These are phyloP conservation scores for Lanmaoa rubissima DNA, from an alignment of 768 basidiomycete species.

Conservation along the genomic window DNA sequence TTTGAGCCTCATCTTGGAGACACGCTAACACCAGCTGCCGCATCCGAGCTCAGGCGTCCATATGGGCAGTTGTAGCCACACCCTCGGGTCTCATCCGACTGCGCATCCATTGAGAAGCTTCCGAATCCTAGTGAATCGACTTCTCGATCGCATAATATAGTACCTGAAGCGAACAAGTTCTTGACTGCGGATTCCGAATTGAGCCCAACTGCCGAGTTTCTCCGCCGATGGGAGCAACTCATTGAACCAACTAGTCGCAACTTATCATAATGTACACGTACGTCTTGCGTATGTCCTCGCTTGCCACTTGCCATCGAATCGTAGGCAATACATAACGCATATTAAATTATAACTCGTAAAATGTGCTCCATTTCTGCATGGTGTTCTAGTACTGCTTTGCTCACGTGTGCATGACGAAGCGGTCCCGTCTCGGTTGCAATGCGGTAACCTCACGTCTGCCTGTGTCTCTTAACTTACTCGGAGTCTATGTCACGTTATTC, in stretches of 20 bases:
- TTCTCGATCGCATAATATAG: background rate
- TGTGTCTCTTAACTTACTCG: too few species aligned
- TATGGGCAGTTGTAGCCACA: too few species aligned
- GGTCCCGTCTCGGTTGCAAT: constrained; percentile 17
- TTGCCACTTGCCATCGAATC: background rate
- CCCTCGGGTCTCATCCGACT: background rate
- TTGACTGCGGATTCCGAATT: background rate
- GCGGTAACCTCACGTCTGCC: background rate
- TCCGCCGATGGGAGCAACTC: constrained; percentile 12
- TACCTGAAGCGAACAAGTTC: constrained; percentile 5
- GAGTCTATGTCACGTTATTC: background rate
- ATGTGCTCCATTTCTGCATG: background rate
- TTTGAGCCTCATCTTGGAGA: too few species aligned
- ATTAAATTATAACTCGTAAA: background rate
- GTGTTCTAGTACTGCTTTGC: background rate
- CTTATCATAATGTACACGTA: background rate
- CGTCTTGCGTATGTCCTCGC: constrained; percentile 1
- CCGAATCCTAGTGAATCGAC: background rate
- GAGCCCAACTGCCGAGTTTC: background rate
- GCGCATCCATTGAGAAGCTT: background rate
- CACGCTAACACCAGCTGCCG: background rate
- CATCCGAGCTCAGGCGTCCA: too few species aligned
- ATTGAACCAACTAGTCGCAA: background rate
- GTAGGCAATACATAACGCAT: background rate
- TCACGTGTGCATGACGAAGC: background rate